Evolutionary conservation across 371 early-diverging fungal genomes (phyloP), one percentile per base, ranked within the genome.

Genomic region (Syncephalastrum contaminatum): DNA sequence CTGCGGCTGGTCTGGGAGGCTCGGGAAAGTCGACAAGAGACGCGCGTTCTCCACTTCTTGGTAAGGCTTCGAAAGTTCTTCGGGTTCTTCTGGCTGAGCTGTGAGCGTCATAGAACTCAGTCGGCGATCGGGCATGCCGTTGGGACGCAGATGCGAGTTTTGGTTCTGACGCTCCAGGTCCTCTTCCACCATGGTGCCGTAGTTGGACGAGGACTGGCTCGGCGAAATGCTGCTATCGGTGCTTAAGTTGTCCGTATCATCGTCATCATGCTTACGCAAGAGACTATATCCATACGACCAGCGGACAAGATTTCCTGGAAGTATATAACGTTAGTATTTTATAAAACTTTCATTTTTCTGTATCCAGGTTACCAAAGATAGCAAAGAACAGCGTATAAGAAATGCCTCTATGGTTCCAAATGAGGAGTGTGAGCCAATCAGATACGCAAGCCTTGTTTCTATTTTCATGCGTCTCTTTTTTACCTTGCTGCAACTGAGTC

Each of bases 261-360:
- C 53, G 12, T 25, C 39, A 15, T 39, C 50, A 51, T 51, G 25
- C 27, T 58, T 58, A 21, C 57, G 75, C 48, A 91, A 63, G 20
- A 91, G 62, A 4, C 73, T 71, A 46, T 87, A 84, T 41, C 91
- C 91, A 56, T 87, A 88, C 27, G 87, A 88, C 89, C 89, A 91
- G 19, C 89, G 83, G 47, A 89, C 60, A 16, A 90, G 62, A 30
- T 30, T 30, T 30, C 36, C 36, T 30, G 36, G 36, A 30, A 30
- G 10, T 10, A 30, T 8, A 30, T 5, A 30, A 30, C 5, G 2
- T 30, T 30, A 30, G 12, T 30, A 30, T 30, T 5, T 25, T 25
- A 25, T 4, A 5, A 25, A 4, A 25, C 25, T 10, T 12, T n/a
- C n/a, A n/a, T n/a, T n/a, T 30, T 30, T 1, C 10, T 8, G 10